Conservation (phyloP, 768 basidiomycete species). For the Boletus patriciae region DNA sequence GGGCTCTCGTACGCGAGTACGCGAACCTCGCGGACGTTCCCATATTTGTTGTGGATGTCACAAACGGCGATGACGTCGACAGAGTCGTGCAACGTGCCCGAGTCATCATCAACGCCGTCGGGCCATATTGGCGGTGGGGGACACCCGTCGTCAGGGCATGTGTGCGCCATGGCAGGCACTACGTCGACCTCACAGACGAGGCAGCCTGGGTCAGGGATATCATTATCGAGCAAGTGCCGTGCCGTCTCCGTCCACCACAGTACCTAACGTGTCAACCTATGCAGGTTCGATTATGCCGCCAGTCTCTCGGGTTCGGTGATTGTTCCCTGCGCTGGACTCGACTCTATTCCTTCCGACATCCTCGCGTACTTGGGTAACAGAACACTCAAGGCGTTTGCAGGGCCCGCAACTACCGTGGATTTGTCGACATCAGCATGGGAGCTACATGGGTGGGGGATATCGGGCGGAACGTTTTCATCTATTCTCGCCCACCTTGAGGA, state of each 20-base stretch:
- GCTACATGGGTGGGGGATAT: slow-evolving; percentile 32
- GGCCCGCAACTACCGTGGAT: slow-evolving; percentile 42
- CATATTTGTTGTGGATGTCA: slow-evolving; percentile 59
- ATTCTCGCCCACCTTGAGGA: slow-evolving; percentile 35
- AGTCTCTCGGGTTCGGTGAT: slow-evolving; percentile 71
- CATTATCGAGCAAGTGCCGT: slow-evolving; percentile 49
- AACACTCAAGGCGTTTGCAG: slow-evolving; percentile 54
- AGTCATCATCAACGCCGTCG: slow-evolving; percentile 76
- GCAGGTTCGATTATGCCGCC: slow-evolving; percentile 71
- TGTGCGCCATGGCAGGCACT: slow-evolving; percentile 71
- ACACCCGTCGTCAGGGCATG: slow-evolving; percentile 81
- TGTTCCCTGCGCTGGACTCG: slow-evolving; percentile 75
- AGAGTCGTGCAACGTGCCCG: slow-evolving; percentile 53
- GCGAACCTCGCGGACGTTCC: slow-evolving; percentile 42
- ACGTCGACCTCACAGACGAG: slow-evolving; percentile 85
- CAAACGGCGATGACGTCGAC: slow-evolving; percentile 52
- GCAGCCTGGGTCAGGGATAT: slow-evolving; percentile 63
- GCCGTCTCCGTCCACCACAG: slow-evolving; percentile 4
- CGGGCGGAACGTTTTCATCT: slow-evolving; percentile 41
- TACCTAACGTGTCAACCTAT: slow-evolving; percentile 15
- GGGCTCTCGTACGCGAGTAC: slow-evolving; percentile 49
- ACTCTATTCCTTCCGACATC: slow-evolving; percentile 77
- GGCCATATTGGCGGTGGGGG: slow-evolving; percentile 72
- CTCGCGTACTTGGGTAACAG: slow-evolving; percentile 66
- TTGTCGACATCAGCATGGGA: slow-evolving; percentile 54